Base-by-base conservation (phyloP, 2,329 filamentous ascomycete species). In the Calonectria leucothoes region DNA sequence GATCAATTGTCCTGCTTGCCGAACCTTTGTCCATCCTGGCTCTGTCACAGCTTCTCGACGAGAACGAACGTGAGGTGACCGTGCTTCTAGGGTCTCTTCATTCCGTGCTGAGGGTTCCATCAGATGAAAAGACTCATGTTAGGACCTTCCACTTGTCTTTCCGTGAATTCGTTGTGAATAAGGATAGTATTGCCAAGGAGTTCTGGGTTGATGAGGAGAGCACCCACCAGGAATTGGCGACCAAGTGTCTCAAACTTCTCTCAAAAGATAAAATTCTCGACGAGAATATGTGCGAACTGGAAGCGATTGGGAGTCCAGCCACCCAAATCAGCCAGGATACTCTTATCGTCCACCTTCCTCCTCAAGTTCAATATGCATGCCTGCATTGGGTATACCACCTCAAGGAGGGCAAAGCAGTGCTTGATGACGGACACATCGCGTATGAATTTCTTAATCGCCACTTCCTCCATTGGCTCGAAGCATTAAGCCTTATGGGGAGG, bases 91-190 rank as follows among this genome's bases (percentile, higher is more conserved):
- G 81, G 14, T 42, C 74, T 4, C 81, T 86, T 11, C 82, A 85
- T 70, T 84, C 84, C 0, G 81, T 86, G 6, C 64, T 87, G 0
- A 73, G 76, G 31, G 71, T 86, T 2, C 82, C 84, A 2, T 64
- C 64, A 4, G 49, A 76, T 11, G 1, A 68, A 11, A 59, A 73
- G 0, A 15, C 33, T 5, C 81, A 83, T 0, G 61, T 86, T 5
- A 78, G 76, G 20, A 70, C 83, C 1, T 79, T 84, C 4, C 84
- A 87, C 59, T 70, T 83, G 14, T 86, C 85, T 0, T 87, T 87
- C 64, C 81, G 82, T 20, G 83, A 86, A 52, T 80, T 79, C 3
- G 27, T 79, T 1, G 0, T 74, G 12, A 74, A 83, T 14, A 23
- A 67, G 39, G 74, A n/a, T 78, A 81, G 42, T 12, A 79, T 75